These are phyloP conservation scores for Cucurbita pepo DNA, from an alignment of 306 rosid genomes.

Conservation along the genomic window DNA sequence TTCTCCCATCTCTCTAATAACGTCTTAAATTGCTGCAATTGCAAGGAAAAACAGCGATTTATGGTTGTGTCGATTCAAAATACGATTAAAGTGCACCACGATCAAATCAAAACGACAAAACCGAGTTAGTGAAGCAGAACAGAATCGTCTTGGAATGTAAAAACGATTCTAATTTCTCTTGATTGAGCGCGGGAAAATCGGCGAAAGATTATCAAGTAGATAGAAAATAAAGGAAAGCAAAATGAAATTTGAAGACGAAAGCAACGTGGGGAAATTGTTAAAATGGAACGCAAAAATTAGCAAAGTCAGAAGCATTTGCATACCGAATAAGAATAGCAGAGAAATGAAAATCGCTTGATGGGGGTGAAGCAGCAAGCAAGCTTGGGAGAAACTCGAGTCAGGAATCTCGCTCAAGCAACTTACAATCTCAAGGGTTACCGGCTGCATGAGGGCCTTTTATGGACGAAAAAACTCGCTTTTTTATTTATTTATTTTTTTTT, in stretches of 20 bases:
- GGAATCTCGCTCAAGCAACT: background rate
- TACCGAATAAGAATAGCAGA: background rate
- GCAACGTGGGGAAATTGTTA: background rate
- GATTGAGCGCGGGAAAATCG: background rate
- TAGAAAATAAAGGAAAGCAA: background rate
- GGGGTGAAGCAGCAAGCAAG: background rate
- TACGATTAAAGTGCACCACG: background rate
- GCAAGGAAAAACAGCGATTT: background rate
- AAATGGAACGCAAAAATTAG: background rate
- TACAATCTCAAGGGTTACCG: background rate
- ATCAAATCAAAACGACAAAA: background rate
- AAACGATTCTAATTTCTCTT: background rate
- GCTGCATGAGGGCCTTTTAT: slow-evolving; percentile 1
- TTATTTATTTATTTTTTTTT: no score
- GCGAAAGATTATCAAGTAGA: background rate
- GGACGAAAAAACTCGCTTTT: background rate
- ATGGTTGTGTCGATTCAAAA: background rate
- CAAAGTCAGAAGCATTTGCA: background rate
- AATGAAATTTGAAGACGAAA: background rate
- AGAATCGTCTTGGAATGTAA: background rate
- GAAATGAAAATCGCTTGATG: background rate
- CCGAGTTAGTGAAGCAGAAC: background rate
- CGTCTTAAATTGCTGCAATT: slow-evolving; percentile 28
- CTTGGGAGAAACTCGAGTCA: background rate
- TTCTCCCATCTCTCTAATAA: slow-evolving; percentile 18